These are phyloP conservation scores for Ichthyophonus hoferi DNA, from an alignment of 208 protist species.

Conservation along the genomic window DNA sequence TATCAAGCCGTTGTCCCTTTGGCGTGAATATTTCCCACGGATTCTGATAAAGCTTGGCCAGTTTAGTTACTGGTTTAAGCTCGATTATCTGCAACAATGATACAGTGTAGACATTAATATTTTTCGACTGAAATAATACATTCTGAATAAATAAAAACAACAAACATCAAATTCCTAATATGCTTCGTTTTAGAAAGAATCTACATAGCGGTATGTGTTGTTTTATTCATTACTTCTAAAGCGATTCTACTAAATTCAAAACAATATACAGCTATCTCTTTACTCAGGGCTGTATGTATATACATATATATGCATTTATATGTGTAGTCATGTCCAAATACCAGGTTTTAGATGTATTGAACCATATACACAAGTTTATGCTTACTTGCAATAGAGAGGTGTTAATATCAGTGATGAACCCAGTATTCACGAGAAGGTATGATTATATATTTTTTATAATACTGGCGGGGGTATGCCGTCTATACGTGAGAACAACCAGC, in stretches of 20 bases:
- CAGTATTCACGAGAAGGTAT: too few relatives aligned
- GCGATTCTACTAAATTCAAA: background rate
- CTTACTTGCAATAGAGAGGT: too few relatives aligned
- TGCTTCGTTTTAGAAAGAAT: background rate
- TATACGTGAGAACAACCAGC: too few relatives aligned
- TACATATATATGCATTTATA: too few relatives aligned
- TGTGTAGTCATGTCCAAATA: too few relatives aligned
- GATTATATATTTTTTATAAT: too few relatives aligned
- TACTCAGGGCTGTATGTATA: too few relatives aligned
- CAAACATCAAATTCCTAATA: background rate
- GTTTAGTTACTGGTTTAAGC: background rate
- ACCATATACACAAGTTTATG: too few relatives aligned
- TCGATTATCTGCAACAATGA: background rate
- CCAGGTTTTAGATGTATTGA: too few relatives aligned
- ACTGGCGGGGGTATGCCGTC: too few relatives aligned
- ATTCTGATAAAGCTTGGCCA: background rate
- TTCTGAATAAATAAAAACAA: background rate
- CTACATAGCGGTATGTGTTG: background rate
- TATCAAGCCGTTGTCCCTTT: background rate
- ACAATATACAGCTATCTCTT: background rate
- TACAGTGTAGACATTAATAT: too few relatives aligned
- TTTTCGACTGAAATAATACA: background rate
- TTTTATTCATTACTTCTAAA: background rate
- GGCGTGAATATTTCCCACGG: background rate
- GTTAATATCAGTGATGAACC: too few relatives aligned